Percentiles rank a stretch among this genome's conserved stretches.
Evolutionary conservation across 75 land plant species (phyloP).

Genomic region (Pinus tabuliformis): DNA sequence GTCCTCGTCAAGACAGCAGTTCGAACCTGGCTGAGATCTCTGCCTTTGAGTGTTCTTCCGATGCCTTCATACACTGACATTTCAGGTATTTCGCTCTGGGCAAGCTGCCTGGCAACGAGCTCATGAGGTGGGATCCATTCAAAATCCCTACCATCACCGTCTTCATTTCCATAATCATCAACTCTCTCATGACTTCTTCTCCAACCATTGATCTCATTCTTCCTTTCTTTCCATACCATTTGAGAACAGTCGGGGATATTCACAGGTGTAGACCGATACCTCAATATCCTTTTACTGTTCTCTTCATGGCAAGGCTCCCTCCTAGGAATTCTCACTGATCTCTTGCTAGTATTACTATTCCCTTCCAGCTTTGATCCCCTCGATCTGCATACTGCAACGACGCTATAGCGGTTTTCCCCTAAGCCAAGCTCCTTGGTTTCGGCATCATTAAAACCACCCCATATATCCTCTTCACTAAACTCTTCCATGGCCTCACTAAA

Average conservation of each 20-base stretch:
- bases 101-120: constrained; percentile 52
- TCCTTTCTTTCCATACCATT: constrained; percentile 3
- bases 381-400: not conserved
- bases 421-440: not conserved
- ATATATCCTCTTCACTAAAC: constrained; percentile 8
- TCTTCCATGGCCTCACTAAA: not conserved
- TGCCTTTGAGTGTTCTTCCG: constrained; percentile 80
- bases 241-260: constrained; percentile 76
- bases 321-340: not conserved
- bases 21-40: constrained; percentile 78
- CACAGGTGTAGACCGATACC: constrained; percentile 57
- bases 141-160: constrained; percentile 18
- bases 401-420: not conserved
- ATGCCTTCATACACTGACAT: constrained; percentile 81
- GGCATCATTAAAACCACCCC: not conserved
- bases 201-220: constrained; percentile 7
- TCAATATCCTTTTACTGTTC: not conserved
- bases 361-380: not conserved
- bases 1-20: constrained; percentile 68
- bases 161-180: constrained; percentile 5
- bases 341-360: not conserved
- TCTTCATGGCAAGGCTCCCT: not conserved
- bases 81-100: constrained; percentile 46
- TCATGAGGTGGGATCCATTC: constrained; percentile 73
- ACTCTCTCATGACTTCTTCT: not conserved